A percentile compares a stretch with the other conserved stretches of the same genome.
These are phyloP conservation scores for Chaetomiaceae sp. DNA, from an alignment of 2,329 filamentous ascomycete species.

Conservation along the genomic window DNA sequence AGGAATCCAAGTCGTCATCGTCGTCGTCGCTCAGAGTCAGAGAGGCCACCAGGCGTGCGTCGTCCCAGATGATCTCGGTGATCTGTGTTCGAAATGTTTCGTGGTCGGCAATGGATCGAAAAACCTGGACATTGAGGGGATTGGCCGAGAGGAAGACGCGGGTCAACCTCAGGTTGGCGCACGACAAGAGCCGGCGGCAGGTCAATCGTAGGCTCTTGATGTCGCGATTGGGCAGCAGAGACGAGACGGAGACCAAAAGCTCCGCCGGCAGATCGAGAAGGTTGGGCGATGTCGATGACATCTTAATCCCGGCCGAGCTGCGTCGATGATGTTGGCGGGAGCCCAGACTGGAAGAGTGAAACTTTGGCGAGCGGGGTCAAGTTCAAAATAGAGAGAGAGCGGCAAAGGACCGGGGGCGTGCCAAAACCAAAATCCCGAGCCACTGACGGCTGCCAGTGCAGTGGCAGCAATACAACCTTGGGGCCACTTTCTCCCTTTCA, in stretches of 20 bases:
- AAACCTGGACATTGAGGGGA: neutral
- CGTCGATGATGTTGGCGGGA: too few species aligned
- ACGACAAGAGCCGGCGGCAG: neutral
- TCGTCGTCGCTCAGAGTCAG: too few species aligned
- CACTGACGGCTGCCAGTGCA: too few species aligned
- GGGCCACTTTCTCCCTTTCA: too few species aligned
- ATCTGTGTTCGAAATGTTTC: neutral
- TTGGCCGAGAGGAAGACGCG: neutral
- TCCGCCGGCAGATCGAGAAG: neutral
- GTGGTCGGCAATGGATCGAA: neutral
- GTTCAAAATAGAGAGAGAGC: too few species aligned
- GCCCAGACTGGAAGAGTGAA: too few species aligned
- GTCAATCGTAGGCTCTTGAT: neutral
- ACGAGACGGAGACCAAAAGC: neutral
- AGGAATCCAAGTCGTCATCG: neutral
- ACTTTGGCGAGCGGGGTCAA: too few species aligned
- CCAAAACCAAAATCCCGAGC: too few species aligned
- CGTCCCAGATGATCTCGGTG: neutral
- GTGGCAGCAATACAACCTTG: too few species aligned
- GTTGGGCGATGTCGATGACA: neutral
- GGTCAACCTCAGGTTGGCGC: neutral
- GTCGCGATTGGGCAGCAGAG: neutral
- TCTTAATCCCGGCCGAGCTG: too few species aligned
- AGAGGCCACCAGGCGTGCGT: neutral
- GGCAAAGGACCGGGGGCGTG: too few species aligned